phyloP scores from a whole-genome alignment of 2,329 filamentous ascomycete genomes.

The Geosmithia morbida region DNA sequence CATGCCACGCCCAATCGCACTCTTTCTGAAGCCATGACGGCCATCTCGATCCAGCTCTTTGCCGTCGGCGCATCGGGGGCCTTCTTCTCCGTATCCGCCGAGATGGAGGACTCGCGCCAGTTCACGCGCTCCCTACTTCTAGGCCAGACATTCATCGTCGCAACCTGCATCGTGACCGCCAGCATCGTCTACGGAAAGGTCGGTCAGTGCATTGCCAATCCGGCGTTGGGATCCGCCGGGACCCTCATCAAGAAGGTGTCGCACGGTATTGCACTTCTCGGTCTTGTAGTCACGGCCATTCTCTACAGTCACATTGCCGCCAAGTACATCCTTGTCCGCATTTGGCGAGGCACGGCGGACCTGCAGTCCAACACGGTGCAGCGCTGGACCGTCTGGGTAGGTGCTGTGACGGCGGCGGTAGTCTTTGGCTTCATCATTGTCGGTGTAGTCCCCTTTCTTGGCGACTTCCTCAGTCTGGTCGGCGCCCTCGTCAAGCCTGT shows the following conservation, averaged over 20 bases:
- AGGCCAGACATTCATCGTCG: too few species aligned
- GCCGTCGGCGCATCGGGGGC: slow-evolving; percentile 14
- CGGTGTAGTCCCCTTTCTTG: slow-evolving; percentile 13
- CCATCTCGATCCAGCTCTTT: slow-evolving; percentile 15
- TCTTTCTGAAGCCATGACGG: slow-evolving; percentile 14
- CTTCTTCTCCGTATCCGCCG: slow-evolving; percentile 16
- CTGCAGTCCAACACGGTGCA: slow-evolving; percentile 11
- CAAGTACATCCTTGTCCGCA: slow-evolving; percentile 13
- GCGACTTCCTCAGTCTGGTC: slow-evolving; percentile 10
- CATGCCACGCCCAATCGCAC: slow-evolving; percentile 12
- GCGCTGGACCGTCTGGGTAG: slow-evolving; percentile 16
- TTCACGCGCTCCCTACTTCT: too few species aligned
- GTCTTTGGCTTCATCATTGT: slow-evolving; percentile 13
- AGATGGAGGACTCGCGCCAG: slow-evolving; percentile 15
- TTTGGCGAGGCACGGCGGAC: slow-evolving; percentile 13
- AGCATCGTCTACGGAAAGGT: too few species aligned
- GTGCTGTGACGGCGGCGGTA: slow-evolving; percentile 10
- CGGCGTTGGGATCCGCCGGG: slow-evolving; percentile 13
- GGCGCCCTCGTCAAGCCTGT: slow-evolving; percentile 12
- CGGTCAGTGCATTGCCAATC: slow-evolving; percentile 7
- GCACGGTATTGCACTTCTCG: slow-evolving; percentile 21
- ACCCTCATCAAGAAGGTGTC: slow-evolving; percentile 23
- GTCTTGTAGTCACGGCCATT: slow-evolving; percentile 12
- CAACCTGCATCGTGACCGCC: too few species aligned
- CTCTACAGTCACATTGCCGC: slow-evolving; percentile 6